A percentile compares a stretch with the other conserved stretches of the same genome.
These are phyloP conservation scores for Mycena capillaripes DNA, from an alignment of 768 basidiomycete species.

Conservation along the genomic window DNA sequence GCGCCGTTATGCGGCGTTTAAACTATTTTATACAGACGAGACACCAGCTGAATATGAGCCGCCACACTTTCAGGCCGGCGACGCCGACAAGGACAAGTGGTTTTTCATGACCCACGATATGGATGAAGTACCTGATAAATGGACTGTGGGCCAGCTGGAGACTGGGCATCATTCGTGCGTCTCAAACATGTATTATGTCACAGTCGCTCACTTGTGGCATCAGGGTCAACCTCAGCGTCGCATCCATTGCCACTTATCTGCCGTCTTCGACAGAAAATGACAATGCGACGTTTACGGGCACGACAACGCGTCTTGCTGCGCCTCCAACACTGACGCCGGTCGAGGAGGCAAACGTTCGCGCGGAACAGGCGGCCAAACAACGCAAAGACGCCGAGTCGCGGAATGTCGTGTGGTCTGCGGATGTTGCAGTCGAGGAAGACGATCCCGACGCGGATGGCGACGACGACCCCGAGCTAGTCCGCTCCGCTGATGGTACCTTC, in stretches of 20 bases:
- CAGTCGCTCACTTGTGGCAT: slow-evolving; percentile 2
- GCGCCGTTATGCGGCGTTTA: slow-evolving; percentile 90
- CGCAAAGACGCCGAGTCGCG: slow-evolving; percentile 71
- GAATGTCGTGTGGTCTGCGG: slow-evolving; percentile 76
- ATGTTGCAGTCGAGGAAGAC: slow-evolving; percentile 61
- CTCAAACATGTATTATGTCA: slow-evolving; percentile 5
- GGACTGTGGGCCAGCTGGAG: slow-evolving; percentile 74
- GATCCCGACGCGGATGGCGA: slow-evolving; percentile 75
- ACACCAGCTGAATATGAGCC: slow-evolving; percentile 90
- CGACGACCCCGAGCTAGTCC: slow-evolving; percentile 63
- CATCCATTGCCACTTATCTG: slow-evolving; percentile 81
- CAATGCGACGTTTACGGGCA: slow-evolving; percentile 68
- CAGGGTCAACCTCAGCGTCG: slow-evolving; percentile 79
- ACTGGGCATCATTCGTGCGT: slow-evolving; percentile 83
- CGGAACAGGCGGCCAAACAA: slow-evolving; percentile 72
- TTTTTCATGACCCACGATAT: slow-evolving; percentile 84
- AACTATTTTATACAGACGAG: slow-evolving; percentile 85
- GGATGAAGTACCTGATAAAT: slow-evolving; percentile 81
- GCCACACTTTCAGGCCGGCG: slow-evolving; percentile 81
- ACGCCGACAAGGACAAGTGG: slow-evolving; percentile 80
- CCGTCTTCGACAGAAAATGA: slow-evolving; percentile 75
- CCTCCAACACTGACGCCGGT: slow-evolving; percentile 64
- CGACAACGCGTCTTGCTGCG: slow-evolving; percentile 46
- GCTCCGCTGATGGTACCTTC: slow-evolving; percentile 51
- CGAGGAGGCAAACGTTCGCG: slow-evolving; percentile 68